Conservation (phyloP, 345 rosid genomes). For the Salix arbutifolia region DNA sequence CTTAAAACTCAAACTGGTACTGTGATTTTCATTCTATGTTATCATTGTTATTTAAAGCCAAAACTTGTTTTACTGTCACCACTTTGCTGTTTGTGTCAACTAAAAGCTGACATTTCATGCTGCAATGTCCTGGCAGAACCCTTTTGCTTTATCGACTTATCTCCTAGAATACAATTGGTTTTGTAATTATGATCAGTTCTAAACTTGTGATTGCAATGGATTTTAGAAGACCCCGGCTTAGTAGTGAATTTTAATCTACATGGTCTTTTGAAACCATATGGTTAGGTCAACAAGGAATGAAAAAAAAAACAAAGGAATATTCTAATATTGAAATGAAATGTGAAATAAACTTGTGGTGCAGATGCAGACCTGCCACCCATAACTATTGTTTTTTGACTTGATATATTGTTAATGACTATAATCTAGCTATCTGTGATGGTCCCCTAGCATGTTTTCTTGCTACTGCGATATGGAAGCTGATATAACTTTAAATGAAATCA, state of each 20-base stretch:
- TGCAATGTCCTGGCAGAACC: neutral
- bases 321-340: neutral
- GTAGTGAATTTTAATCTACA: neutral
- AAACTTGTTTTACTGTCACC: neutral
- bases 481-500: conserved; percentile 23
- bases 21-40: neutral
- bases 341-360: neutral
- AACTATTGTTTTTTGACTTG: neutral
- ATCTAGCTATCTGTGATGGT: conserved; percentile 1
- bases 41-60: neutral
- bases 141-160: neutral
- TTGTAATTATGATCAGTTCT: neutral
- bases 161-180: neutral
- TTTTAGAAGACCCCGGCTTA: neutral
- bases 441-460: conserved; percentile 8
- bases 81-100: neutral
- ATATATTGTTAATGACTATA: neutral
- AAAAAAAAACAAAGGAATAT: neutral
- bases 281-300: neutral
- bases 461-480: conserved; percentile 17
- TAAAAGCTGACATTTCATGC: neutral
- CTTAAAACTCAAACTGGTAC: neutral
- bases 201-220: neutral
- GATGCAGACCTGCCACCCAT: no score
- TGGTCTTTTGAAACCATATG: neutral